These are phyloP conservation scores for Aspergillus sp. DNA, from an alignment of 2,329 filamentous ascomycete genomes.

Conservation along the genomic window DNA sequence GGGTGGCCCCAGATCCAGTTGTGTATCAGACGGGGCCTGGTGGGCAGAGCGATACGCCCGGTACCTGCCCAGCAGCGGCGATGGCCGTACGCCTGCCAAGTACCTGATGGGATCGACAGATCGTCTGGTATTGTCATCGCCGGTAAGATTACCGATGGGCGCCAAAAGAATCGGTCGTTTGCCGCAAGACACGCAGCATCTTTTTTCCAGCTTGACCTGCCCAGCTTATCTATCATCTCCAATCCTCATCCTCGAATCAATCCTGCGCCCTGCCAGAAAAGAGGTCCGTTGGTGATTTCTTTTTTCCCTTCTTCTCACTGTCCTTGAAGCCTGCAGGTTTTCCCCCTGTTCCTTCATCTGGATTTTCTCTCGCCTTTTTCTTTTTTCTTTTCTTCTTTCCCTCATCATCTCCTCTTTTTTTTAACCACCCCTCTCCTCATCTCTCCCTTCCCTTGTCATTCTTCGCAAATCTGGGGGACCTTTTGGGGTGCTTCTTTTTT, in stretches of 20 bases:
- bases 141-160: slow-evolving; percentile 7
- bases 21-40: neutral
- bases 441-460: slow-evolving; percentile 1
- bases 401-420: slow-evolving; percentile 11
- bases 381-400: slow-evolving; percentile 13
- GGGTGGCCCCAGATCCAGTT: slow-evolving; percentile 18
- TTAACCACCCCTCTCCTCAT: slow-evolving; percentile 7
- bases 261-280: neutral
- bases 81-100: slow-evolving; percentile 16
- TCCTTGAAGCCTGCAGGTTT: neutral
- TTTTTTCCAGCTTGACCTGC: slow-evolving; percentile 24
- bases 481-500: slow-evolving; percentile 7
- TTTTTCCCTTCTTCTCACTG: slow-evolving; percentile 12
- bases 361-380: slow-evolving; percentile 2
- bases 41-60: neutral
- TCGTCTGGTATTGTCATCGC: slow-evolving; percentile 22
- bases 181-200: slow-evolving; percentile 25
- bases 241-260: slow-evolving; percentile 3
- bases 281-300: neutral
- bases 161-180: slow-evolving; percentile 3
- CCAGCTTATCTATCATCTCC: slow-evolving; percentile 21
- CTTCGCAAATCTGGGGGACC: neutral
- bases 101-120: slow-evolving; percentile 20
- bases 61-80: slow-evolving; percentile 15
- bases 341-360: slow-evolving; percentile 7